Conservation (phyloP, 805 yeast genomes). For the Starmerella cellae region DNA sequence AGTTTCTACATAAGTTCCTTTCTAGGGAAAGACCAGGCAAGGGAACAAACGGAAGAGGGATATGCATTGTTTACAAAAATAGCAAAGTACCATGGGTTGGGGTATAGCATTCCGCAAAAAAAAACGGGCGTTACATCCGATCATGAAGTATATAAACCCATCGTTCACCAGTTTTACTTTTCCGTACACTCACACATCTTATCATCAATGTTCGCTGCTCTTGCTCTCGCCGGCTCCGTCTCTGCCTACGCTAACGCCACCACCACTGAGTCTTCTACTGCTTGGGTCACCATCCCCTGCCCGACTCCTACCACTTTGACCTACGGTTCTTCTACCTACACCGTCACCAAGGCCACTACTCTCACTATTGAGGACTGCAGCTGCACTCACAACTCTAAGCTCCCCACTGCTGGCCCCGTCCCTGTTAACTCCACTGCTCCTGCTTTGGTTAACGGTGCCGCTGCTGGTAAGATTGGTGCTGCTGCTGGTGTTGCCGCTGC, state of each 20-base stretch:
- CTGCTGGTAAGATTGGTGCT: conserved; percentile 16
- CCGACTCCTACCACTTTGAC: conserved; percentile 16
- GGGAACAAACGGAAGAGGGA: too few relatives aligned
- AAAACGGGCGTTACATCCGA: background rate
- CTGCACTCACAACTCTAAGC: conserved; percentile 15
- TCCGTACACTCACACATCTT: conserved; percentile 4
- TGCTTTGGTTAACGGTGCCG: conserved; percentile 14
- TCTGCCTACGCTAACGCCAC: conserved; percentile 13
- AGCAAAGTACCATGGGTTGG: background rate
- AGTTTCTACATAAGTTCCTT: too few relatives aligned
- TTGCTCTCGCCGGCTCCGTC: conserved; percentile 15
- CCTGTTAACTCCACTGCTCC: conserved; percentile 10
- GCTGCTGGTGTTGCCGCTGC: conserved; percentile 21
- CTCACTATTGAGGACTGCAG: conserved; percentile 18
- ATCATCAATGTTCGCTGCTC: conserved; percentile 15
- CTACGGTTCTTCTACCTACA: conserved; percentile 15
- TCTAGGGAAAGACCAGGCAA: too few relatives aligned
- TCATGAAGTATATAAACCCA: conserved; percentile 5
- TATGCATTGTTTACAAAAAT: background rate
- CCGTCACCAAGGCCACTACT: conserved; percentile 15
- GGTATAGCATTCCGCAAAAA: conserved; percentile 1
- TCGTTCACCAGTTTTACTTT: background rate
- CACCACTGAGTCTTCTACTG: conserved; percentile 12
- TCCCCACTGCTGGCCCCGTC: conserved; percentile 4
- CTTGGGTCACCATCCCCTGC: conserved; percentile 16